Evolutionary conservation across 1,139 yeast species (phyloP).

Genomic region (Wickerhamomyces sp.): DNA sequence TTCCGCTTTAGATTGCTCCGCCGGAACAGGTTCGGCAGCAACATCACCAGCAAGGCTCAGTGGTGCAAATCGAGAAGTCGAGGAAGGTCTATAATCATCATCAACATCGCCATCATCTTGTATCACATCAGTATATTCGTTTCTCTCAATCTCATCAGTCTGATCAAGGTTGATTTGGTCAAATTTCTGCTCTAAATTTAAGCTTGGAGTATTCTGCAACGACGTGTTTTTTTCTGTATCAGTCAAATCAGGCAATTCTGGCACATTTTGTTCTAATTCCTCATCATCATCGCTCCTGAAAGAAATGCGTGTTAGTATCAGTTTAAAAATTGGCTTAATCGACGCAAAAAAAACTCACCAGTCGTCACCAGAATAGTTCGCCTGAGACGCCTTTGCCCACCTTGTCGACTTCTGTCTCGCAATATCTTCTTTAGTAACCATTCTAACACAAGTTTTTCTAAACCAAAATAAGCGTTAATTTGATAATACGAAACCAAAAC

Average conservation of each 20-base stretch:
- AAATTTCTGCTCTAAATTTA: constrained; percentile 12
- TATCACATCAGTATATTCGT: constrained; percentile 19
- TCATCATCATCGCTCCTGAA: constrained; percentile 19
- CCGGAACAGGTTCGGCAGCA: no score
- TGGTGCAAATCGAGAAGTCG: constrained; percentile 13
- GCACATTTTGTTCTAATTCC: constrained; percentile 8
- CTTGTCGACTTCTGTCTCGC: constrained; percentile 59
- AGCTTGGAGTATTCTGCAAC: constrained; percentile 13
- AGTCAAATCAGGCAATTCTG: constrained; percentile 11
- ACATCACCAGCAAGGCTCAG: not conserved
- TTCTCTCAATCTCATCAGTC: constrained; percentile 4
- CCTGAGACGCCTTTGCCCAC: constrained; percentile 57
- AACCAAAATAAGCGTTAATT: no score
- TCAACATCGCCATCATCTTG: constrained; percentile 12
- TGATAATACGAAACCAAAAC: no score
- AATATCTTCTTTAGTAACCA: constrained; percentile 34
- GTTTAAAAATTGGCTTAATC: constrained; percentile 5
- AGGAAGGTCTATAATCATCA: constrained; percentile 16
- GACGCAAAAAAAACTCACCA: constrained; percentile 40
- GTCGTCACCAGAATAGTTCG: constrained; percentile 52
- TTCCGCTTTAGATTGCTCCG: no score
- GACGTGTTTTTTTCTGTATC: constrained; percentile 7
- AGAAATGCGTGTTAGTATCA: constrained; percentile 8
- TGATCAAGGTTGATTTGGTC: constrained; percentile 21
- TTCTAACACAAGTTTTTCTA: no score